phyloP scores from a whole-genome alignment of 805 yeast genomes.

The Suhomyces faveliae region DNA sequence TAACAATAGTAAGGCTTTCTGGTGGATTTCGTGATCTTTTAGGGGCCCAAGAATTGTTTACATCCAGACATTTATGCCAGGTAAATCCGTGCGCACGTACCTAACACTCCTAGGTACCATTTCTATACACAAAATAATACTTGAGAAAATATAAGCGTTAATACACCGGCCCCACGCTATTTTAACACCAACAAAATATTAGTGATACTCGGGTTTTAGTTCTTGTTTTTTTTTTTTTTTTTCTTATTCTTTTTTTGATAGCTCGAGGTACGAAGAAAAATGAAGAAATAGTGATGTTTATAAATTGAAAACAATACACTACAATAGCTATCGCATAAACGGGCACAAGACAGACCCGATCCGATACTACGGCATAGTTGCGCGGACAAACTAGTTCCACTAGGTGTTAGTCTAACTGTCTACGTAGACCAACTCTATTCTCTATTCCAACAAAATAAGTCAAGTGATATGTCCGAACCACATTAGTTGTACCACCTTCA shows the following conservation, averaged over 20 bases:
- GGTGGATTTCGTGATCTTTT: neutral
- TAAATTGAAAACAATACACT: neutral
- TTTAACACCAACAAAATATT: neutral
- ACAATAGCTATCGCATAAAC: neutral
- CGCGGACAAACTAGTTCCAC: too few relatives aligned
- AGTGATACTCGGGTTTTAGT: neutral
- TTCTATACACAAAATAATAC: neutral
- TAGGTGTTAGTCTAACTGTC: too few relatives aligned
- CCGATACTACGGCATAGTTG: too few relatives aligned
- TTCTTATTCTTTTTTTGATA: neutral
- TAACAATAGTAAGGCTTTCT: constrained; percentile 4
- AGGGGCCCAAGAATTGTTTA: constrained; percentile 2
- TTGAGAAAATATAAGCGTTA: neutral
- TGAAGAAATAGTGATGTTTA: neutral
- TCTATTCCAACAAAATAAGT: too few relatives aligned
- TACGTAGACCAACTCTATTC: too few relatives aligned
- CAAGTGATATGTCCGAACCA: too few relatives aligned
- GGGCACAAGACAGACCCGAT: neutral
- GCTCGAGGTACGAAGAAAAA: neutral
- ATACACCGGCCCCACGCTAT: neutral
- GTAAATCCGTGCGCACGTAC: neutral
- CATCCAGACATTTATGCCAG: constrained; percentile 1
- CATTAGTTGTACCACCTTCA: neutral
- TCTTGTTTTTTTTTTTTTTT: neutral
- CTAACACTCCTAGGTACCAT: neutral